A percentile compares a stretch with the other conserved stretches of the same genome.
phyloP scores from a whole-genome alignment of 2,329 filamentous ascomycete genomes.

The Pseudogymnoascus sp. region DNA sequence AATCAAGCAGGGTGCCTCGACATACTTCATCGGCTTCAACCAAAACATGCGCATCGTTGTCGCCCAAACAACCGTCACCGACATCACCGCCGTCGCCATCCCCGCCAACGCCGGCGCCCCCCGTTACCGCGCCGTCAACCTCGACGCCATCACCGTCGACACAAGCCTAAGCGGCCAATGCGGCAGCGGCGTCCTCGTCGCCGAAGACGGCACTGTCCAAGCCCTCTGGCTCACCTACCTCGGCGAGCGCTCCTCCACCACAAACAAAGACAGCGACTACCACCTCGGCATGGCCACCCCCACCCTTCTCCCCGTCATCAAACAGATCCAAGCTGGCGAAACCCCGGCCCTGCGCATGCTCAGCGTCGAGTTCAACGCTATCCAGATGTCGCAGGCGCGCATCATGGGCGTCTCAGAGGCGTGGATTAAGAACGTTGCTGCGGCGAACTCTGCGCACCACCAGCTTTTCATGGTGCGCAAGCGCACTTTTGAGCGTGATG shows the following conservation, averaged over 20 bases:
- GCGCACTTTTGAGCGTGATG: conserved; percentile 60
- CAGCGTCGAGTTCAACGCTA: conserved; percentile 87
- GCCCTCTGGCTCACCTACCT: conserved; percentile 96
- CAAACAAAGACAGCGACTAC: conserved; percentile 88
- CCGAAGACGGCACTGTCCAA: conserved; percentile 85
- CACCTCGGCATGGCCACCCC: conserved; percentile 88
- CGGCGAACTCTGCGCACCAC: conserved; percentile 83
- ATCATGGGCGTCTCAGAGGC: conserved; percentile 96
- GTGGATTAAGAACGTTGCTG: conserved; percentile 86
- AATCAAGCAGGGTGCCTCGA: conserved; percentile 88
- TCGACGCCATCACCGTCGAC: conserved; percentile 95
- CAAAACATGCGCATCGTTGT: conserved; percentile 90
- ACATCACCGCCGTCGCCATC: conserved; percentile 94
- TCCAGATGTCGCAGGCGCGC: conserved; percentile 93
- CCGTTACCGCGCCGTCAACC: conserved; percentile 87
- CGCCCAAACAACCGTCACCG: conserved; percentile 87
- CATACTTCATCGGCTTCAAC: conserved; percentile 97
- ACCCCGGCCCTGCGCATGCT: conserved; percentile 80
- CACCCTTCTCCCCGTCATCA: conserved; percentile 79
- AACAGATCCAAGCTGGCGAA: conserved; percentile 71
- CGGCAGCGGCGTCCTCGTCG: conserved; percentile 84
- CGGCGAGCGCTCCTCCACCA: conserved; percentile 72
- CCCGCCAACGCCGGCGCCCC: conserved; percentile 88
- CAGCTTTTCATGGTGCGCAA: conserved; percentile 99
- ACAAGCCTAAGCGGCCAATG: conserved; percentile 86